Conservation (phyloP, 768 basidiomycete species). For the Nevesoporus exiguus region DNA sequence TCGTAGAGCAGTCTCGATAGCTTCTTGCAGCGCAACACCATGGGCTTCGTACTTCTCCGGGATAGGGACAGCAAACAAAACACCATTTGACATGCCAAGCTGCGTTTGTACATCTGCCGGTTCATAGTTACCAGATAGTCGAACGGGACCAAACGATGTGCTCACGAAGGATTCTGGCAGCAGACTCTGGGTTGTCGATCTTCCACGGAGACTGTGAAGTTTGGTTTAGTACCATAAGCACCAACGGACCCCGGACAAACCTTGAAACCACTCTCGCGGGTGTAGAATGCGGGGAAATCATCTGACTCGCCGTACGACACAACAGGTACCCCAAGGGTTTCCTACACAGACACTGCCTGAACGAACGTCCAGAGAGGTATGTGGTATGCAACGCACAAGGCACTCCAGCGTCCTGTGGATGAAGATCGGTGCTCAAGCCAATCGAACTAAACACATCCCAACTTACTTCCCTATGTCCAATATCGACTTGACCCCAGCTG, state of each 20-base stretch:
- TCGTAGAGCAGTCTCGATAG: conserved; percentile 77
- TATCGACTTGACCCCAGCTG: conserved; percentile 93
- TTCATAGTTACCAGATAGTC: not conserved
- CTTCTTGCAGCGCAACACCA: conserved; percentile 68
- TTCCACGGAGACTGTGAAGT: conserved; percentile 72
- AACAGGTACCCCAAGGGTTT: conserved; percentile 93
- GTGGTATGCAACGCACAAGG: conserved; percentile 43
- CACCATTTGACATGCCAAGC: conserved; percentile 72
- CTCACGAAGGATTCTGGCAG: conserved; percentile 75
- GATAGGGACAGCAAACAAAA: conserved; percentile 86
- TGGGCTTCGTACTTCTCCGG: conserved; percentile 66
- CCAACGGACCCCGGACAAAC: conserved; percentile 24
- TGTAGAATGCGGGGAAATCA: conserved; percentile 96
- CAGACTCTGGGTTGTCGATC: conserved; percentile 55
- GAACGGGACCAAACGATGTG: conserved; percentile 3
- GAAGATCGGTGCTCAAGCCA: not conserved
- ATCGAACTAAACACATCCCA: not conserved
- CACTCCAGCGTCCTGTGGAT: conserved; percentile 71
- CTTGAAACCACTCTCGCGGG: conserved; percentile 76
- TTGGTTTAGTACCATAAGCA: not conserved
- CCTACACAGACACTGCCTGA: conserved; percentile 43
- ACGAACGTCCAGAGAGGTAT: not conserved
- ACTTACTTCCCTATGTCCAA: conserved; percentile 79
- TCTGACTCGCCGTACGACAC: conserved; percentile 68
- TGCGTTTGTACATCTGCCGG: conserved; percentile 62